These are phyloP conservation scores for Narthecium ossifragum DNA, from an alignment of 106 monocot genomes.

Conservation along the genomic window DNA sequence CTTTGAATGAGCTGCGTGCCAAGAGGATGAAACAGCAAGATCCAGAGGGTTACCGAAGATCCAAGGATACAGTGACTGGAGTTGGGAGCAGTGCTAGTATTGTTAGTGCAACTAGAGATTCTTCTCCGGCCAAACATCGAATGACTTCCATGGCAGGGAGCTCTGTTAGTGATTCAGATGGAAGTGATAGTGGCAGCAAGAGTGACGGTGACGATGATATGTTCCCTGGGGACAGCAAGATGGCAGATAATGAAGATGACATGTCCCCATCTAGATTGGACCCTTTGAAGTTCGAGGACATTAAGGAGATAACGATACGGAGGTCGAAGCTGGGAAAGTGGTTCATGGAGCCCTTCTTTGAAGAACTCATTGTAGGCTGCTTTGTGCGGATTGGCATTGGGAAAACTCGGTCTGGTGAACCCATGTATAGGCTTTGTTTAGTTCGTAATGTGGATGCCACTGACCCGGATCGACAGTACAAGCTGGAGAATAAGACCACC, in stretches of 20 bases:
- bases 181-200: conserved; percentile 41
- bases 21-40: conserved; percentile 78
- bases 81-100: conserved; percentile 4
- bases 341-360: conserved; percentile 95
- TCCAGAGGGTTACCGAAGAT: conserved; percentile 46
- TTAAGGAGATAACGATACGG: conserved; percentile 68
- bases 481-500: conserved; percentile 61
- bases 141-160: conserved; percentile 11
- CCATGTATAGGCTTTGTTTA: conserved; percentile 61
- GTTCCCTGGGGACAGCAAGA: conserved; percentile 19
- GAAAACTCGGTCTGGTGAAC: conserved; percentile 42
- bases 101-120: conserved; percentile 9
- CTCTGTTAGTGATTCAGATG: conserved; percentile 44
- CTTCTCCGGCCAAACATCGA: conserved; percentile 44
- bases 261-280: conserved; percentile 30
- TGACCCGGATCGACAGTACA: conserved; percentile 64
- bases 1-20: conserved; percentile 65
- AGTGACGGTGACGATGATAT: conserved; percentile 27
- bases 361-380: conserved; percentile 73
- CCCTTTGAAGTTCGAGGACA: conserved; percentile 60
- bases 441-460: conserved; percentile 77
- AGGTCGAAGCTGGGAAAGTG: conserved; percentile 84
- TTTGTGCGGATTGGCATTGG: conserved; percentile 85
- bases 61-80: conserved; percentile 23
- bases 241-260: conserved; percentile 56